Evolutionary conservation across 1,284 basidiomycete species (phyloP), one percentile per base, ranked within the genome.

Genomic region (Boletellus deceptivus): DNA sequence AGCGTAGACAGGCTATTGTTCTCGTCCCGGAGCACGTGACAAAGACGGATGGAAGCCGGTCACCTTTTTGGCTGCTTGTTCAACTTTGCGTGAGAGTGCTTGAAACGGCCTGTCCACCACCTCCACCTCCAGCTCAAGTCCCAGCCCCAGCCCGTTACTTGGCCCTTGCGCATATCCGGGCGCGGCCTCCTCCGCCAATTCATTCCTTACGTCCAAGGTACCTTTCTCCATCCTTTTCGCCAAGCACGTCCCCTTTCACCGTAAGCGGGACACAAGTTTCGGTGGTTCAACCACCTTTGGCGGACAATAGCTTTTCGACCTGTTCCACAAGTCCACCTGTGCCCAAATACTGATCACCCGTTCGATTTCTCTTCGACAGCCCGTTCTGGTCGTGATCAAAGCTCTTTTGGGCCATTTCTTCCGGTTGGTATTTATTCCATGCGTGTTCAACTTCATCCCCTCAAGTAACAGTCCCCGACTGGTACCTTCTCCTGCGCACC

Each of bases 141-240:
- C 36, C 14, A 39, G 17, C 33, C 45, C 34, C 38, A 47, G 39
- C 34, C 31, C 6, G 50, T 56, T 57, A 31, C 29, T 31, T 31
- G 29, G 36, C 57, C 31, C 57, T 47, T 61, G 50, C 59, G 57
- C 60, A 55, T 60, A 53, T 59, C 65, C 71, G 83, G 82, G 81
- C 73, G 76, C 83, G 82, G 80, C 82, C 80, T 81, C 81, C 82
- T 85, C 80, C 82, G 80, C 75, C 65, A 66, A 69, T 64, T 78
- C 81, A 70, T 65, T 86, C 83, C 57, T 82, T 84, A 71, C 67
- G 62, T 63, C 59, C 69, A 72, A 78, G 77, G 83, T 82, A 58
- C 25, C 20, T 42, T 7, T n/a, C n/a, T 34, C 34, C 35, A 46
- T 39, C 33, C 24, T 35, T 48, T 41, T 27, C 46, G 27, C 46